Evolutionary conservation across 1,284 basidiomycete species (phyloP), one percentile per base, ranked within the genome.

Genomic region (Marasmius sp.): DNA sequence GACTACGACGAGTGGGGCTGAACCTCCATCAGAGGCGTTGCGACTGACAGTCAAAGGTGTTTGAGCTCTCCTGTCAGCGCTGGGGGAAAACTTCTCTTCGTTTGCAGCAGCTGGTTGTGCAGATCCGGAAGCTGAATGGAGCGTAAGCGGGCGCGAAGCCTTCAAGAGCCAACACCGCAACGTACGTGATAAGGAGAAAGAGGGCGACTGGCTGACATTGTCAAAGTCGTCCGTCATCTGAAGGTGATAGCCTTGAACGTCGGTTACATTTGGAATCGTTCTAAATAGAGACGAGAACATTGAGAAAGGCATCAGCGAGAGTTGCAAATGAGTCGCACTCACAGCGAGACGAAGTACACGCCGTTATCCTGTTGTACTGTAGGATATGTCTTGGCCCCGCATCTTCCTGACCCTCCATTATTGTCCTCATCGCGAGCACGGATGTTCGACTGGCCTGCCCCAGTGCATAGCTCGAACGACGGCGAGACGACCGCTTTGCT

Each of bases 151-250:
- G 37, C 34, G 16, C 36, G 52, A 49, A 1, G 14, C n/a, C 12
- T 45, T 27, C 53, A 53, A 22, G 38, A 22, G 33, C 50, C 8
- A 27, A 7, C 14, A n/a, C 12, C 11, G 36, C 9, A 36, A 69
- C 80, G 70, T 65, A 83, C 81, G 69, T 65, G 68, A 70, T 48
- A 84, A 69, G 27, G 69, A 72, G 65, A 85, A 84, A 11, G 67
- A 61, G 0, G 81, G 78, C 0, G 82, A 83, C 18, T 67, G 69
- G 59, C 70, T 71, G 18, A 65, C 67, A 43, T 71, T 66, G 1
- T 75, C 80, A 57, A 73, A 76, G 55, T 77, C 71, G 64, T 80
- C 78, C 49, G 74, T 70, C 78, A 84, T 79, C 56, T 70, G 68
- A 16, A 84, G 65, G 61, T 71, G 76, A 65, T 71, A 80, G 0